Conservation (phyloP, 805 yeast species). For the Metschnikowia orientalis region DNA sequence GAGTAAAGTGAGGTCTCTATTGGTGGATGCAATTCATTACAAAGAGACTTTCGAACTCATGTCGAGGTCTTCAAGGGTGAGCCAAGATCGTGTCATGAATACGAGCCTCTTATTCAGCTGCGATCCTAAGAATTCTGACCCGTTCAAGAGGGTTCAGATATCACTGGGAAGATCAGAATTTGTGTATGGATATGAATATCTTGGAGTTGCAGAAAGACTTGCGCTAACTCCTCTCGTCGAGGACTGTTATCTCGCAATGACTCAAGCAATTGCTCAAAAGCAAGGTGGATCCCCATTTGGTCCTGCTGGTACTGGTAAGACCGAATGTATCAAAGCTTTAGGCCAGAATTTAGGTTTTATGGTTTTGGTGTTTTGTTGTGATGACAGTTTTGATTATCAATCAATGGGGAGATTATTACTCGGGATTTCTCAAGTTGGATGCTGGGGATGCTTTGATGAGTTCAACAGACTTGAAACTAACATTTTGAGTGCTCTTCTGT, state of each 20-base stretch:
- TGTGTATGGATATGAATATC: constrained; percentile 75
- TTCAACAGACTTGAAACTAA: constrained; percentile 73
- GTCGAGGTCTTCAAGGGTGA: constrained; percentile 8
- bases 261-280: constrained; percentile 66
- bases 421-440: constrained; percentile 79
- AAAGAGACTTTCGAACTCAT: constrained; percentile 33
- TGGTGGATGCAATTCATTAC: constrained; percentile 66
- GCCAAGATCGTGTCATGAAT: constrained; percentile 41
- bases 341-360: constrained; percentile 75
- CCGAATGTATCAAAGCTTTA: constrained; percentile 82
- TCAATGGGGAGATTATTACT: constrained; percentile 71
- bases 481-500: constrained; percentile 78
- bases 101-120: constrained; percentile 50
- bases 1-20: constrained; percentile 53
- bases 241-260: constrained; percentile 60
- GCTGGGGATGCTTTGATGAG: constrained; percentile 97
- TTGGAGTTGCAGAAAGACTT: constrained; percentile 67
- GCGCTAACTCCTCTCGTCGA: constrained; percentile 74
- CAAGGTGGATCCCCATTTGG: constrained; percentile 92
- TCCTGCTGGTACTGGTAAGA: constrained; percentile 97
- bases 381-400: constrained; percentile 77
- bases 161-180: constrained; percentile 50
- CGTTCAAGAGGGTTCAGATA: constrained; percentile 37
- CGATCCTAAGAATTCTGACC: constrained; percentile 20
- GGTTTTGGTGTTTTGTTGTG: constrained; percentile 88